These are phyloP conservation scores for Silene noctiflora DNA, from an alignment of 179 eudicot species.

Conservation along the genomic window DNA sequence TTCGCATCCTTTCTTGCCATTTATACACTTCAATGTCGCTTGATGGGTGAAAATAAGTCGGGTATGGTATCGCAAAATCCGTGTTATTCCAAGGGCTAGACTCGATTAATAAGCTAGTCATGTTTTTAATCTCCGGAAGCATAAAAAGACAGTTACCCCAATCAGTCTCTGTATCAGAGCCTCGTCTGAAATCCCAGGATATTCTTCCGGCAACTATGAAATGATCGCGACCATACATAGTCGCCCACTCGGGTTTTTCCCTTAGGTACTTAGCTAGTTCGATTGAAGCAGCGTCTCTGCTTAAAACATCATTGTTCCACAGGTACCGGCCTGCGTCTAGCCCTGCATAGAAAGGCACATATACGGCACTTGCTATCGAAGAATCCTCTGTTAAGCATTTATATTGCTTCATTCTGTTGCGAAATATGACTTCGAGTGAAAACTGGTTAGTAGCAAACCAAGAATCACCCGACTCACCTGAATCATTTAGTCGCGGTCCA, in stretches of 20 bases:
- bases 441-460: slow-evolving; percentile 40
- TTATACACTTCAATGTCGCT: slow-evolving; percentile 19
- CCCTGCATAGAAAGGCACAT: slow-evolving; percentile 43
- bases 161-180: background rate
- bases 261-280: slow-evolving; percentile 22
- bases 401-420: slow-evolving; percentile 33
- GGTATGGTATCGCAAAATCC: slow-evolving; percentile 39
- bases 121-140: slow-evolving; percentile 33
- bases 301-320: slow-evolving; percentile 14
- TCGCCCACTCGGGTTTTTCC: slow-evolving; percentile 37
- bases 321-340: slow-evolving; percentile 37
- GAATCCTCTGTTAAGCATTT: slow-evolving; percentile 33
- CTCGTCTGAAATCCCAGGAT: slow-evolving; percentile 33
- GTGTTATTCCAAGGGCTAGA: slow-evolving; percentile 27
- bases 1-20: slow-evolving; percentile 33
- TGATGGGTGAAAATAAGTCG: slow-evolving; percentile 42
- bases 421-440: slow-evolving; percentile 34
- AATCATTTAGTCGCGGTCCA: slow-evolving; percentile 1
- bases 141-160: slow-evolving; percentile 34
- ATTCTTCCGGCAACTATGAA: slow-evolving; percentile 37
- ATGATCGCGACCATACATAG: slow-evolving; percentile 31
- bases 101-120: slow-evolving; percentile 36
- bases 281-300: slow-evolving; percentile 24
- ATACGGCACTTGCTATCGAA: slow-evolving; percentile 28
- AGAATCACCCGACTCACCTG: background rate